Percentiles rank a stretch among this genome's conserved stretches.
These are phyloP conservation scores for Pythium brachiatum DNA, from an alignment of 352 stramenopile species.

Conservation along the genomic window DNA sequence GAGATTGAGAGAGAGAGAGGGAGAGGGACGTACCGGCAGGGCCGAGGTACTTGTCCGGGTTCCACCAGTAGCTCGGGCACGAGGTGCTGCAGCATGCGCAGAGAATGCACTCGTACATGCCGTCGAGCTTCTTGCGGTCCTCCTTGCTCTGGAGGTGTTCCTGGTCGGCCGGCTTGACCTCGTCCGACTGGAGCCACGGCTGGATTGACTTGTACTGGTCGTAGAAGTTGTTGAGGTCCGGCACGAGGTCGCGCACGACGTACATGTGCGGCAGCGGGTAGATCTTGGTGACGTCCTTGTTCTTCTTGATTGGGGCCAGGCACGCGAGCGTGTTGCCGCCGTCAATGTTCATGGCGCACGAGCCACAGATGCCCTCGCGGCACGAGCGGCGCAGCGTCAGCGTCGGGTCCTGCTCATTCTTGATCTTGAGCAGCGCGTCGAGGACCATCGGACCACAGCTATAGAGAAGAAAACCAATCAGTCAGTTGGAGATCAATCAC, in stretches of 20 bases:
- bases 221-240: conserved; percentile 99
- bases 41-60: conserved; percentile 94
- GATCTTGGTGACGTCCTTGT: conserved; percentile 94
- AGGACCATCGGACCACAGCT: conserved; percentile 98
- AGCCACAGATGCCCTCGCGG: conserved; percentile 99
- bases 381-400: conserved; percentile 98
- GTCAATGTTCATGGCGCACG: conserved; percentile 99
- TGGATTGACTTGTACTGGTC: conserved; percentile 98
- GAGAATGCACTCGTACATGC: conserved; percentile 99
- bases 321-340: conserved; percentile 98
- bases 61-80: conserved; percentile 99
- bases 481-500: not conserved
- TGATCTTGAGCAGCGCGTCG: conserved; percentile 99
- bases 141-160: conserved; percentile 91
- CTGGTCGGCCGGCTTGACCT: conserved; percentile 83
- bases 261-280: conserved; percentile 99
- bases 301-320: conserved; percentile 96
- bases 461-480: not conserved
- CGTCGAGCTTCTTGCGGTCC: conserved; percentile 99
- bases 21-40: conserved; percentile 56
- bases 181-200: conserved; percentile 97
- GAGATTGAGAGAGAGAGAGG: no score
- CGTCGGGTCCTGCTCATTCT: conserved; percentile 98
- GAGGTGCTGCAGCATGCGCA: conserved; percentile 99
- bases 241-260: conserved; percentile 98